A percentile compares a stretch with the other conserved stretches of the same genome.
These are phyloP conservation scores for Hyaloperonospora arabidopsidis DNA, from an alignment of 352 stramenopile species.

Conservation along the genomic window DNA sequence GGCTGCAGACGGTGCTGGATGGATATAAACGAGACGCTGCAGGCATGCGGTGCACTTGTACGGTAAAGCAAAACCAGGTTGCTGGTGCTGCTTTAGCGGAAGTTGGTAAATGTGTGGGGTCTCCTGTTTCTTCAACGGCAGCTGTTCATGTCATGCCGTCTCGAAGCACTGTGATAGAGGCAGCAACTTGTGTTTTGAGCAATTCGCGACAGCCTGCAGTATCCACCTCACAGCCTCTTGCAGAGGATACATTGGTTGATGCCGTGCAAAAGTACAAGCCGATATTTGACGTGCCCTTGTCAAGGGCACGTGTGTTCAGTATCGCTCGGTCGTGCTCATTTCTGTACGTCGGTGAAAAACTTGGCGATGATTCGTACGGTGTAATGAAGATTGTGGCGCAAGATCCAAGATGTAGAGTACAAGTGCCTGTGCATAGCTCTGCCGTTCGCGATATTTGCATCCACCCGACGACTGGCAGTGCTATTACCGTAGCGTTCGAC, in stretches of 20 bases:
- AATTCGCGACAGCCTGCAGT: not conserved
- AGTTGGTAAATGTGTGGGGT: not conserved
- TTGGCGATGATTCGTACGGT: constrained; percentile 27
- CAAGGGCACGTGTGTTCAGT: constrained; percentile 44
- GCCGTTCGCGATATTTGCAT: constrained; percentile 54
- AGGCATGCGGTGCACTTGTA: constrained; percentile 18
- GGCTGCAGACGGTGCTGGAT: constrained; percentile 19
- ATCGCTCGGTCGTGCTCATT: constrained; percentile 40
- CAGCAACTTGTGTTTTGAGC: not conserved
- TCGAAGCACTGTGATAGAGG: not conserved
- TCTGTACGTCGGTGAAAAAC: constrained; percentile 45
- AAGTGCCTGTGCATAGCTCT: constrained; percentile 35
- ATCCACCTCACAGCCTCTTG: not conserved
- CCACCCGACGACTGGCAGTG: constrained; percentile 23
- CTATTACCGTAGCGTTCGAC: constrained; percentile 54
- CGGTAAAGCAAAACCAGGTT: constrained; percentile 9
- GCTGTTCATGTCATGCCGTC: constrained; percentile 1
- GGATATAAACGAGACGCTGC: constrained; percentile 28
- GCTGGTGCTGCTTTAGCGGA: not conserved
- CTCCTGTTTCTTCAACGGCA: no score
- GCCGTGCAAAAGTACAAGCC: constrained; percentile 33
- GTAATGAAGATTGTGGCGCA: constrained; percentile 38
- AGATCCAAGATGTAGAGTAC: constrained; percentile 25
- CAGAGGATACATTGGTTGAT: constrained; percentile 10
- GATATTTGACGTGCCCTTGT: constrained; percentile 30